Base-by-base conservation (phyloP, 2,329 filamentous ascomycete genomes). In the Tricladium varicosporioides region DNA sequence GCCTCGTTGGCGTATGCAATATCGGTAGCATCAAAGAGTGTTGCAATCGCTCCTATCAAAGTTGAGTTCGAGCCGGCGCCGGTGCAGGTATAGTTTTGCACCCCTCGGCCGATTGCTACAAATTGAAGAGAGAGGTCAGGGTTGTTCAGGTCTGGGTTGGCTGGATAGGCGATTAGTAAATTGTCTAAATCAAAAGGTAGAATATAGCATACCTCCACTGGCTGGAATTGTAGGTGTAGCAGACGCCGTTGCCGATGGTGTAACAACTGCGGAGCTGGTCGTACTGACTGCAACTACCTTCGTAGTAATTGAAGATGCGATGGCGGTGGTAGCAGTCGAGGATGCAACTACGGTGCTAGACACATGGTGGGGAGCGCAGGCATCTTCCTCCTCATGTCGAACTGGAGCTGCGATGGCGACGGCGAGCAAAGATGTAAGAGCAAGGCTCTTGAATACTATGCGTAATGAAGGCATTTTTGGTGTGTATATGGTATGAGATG, bases 51-150 rank as follows among this genome's bases (percentile, higher is more conserved):
- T 16, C 69, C 69, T 15, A 67, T 36, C 10, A 64, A 51, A 14
- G 58, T 54, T 5, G 67, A 58, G 8, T 51, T 53, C 10, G 60
- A 63, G 15, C 57, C 57, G 9, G 48, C 48, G n/a, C 44, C 50
- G 2, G 61, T 31, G 61, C 69, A 71, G 44, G 68, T 68, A 55
- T 71, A 71, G 51, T 71, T 71, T 51, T 71, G 69, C 36, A 66
- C 56, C 42, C 69, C 69, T 10, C 67, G 66, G 48, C 69, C 69
- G 31, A 71, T 56, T n/a, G 66, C 63, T 40, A 70, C 60, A 44
- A 63, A 66, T 53, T 58, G 54, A 36, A 73, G 60, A 15, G 65
- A 59, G 19, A 67, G 57, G 19, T 51, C 65, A n/a, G 64, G 57
- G 15, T 57, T 5, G 40, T 62, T 60, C 27, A 70, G 63, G 59